Evolutionary conservation across 768 basidiomycete genomes (phyloP), one percentile per base, ranked within the genome.

Genomic region (Nidularia pulvinata): DNA sequence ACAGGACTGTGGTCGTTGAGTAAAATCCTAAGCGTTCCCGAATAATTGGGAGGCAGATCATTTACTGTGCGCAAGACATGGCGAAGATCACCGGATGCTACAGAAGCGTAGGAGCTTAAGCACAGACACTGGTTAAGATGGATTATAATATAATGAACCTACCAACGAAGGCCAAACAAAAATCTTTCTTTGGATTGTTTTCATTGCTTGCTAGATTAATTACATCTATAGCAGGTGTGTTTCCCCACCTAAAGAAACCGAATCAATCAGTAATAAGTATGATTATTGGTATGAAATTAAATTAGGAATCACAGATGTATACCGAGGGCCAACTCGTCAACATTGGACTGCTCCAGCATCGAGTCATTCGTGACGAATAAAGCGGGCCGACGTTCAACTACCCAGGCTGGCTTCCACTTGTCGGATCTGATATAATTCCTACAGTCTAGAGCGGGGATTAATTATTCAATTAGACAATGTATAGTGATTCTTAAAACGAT

Each of bases 11-110:
- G 13, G 49, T 81, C 80, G 55, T 81, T 81, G 49, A 81, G 48
- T 1, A 78, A 4, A 30, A 81, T 65, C 6, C 58, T 70, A 13
- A 77, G 50, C 10, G 65, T 54, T 3, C 80, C 80, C 1, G 65
- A 61, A 54, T 75, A 80, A 44, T 77, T 60, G 9, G 55, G 16
- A 5, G 79, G 76, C 22, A 81, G 69, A 9, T 56, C 55, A 54
- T 80, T 81, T 49, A 81, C 57, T 2, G 75, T 80, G 30, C 59
- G 59, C 5, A 81, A 48, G 14, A 80, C 54, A 50, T 79, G 69
- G 34, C 80, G 70, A 46, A 81, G 65, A 59, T 81, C 80, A 5
- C 80, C 80, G 6, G 80, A 81, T 0, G 77, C 80, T 81, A 46
- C 9, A 16, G 25, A n/a, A 19, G 19, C 19, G 19, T 36, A 25